Base-by-base conservation (phyloP, 1,284 basidiomycete species). In the Microbotryum scabiosae region DNA sequence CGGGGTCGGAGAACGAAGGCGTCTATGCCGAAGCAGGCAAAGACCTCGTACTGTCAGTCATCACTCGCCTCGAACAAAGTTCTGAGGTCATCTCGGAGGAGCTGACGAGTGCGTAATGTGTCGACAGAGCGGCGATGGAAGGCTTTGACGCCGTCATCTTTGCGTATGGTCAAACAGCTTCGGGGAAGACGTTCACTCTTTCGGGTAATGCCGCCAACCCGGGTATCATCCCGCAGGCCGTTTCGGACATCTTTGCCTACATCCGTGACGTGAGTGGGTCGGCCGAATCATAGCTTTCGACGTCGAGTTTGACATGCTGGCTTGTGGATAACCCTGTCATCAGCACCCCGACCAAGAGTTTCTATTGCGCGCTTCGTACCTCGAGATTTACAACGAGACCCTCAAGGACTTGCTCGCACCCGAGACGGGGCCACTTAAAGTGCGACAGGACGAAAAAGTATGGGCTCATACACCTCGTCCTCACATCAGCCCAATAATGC, bases 341-440 rank as follows among this genome's bases (percentile, higher is more conserved):
- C 58, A 71, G 56, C 70, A 73, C 46, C 82, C 85, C 0, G 77
- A 81, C n/a, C 81, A 91, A 59, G 94, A 97, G 75, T 97, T 92
- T 75, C 82, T 98, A 16, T 81, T 98, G 1, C 84, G 94, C 12
- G 93, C 90, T 68, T 91, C 88, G 4, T 97, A 97, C 74, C 83
- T 97, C 50, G 93, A 97, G 71, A 91, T 97, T 57, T 97, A 97
- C 79, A 98, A 98, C 75, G 94, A 98, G 75, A 82, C 84, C 0
- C 87, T 98, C 63, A 83, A 90, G 65, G 92, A 93, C 71, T 78
- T 92, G 4, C 82, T 93, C 30, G 85, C 88, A 2, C 87, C 89
- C 0, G 82, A 63, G 14, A 62, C 69, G 5, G 69, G 69, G 1
- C 62, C 63, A 7, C 60, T 72, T 10, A 65, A 64, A 41, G 57